These are phyloP conservation scores for Penicillium taxi DNA, from an alignment of 495 filamentous ascomycete genomes.

Conservation along the genomic window DNA sequence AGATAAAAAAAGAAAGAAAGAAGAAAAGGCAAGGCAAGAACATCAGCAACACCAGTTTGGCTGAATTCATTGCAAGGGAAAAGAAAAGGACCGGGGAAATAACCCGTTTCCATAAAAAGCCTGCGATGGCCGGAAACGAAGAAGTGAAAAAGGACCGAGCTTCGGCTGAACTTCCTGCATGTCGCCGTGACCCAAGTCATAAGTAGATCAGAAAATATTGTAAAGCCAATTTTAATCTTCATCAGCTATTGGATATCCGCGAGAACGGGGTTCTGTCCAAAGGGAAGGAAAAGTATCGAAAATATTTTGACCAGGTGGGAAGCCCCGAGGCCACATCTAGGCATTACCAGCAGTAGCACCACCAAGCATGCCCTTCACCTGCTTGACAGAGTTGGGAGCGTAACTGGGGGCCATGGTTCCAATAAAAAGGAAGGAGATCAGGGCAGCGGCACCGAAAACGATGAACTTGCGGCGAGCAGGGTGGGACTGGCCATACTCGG, in stretches of 20 bases:
- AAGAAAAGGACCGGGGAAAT: slow-evolving; percentile 1
- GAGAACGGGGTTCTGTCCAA: no score
- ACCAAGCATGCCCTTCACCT: slow-evolving; percentile 38
- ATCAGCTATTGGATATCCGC: no score
- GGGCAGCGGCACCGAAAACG: slow-evolving; percentile 52
- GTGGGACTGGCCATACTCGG: slow-evolving; percentile 69
- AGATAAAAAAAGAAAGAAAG: no score
- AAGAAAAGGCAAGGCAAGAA: slow-evolving; percentile 9
- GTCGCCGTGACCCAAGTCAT: slow-evolving; percentile 22
- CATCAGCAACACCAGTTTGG: slow-evolving; percentile 14
- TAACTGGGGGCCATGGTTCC: slow-evolving; percentile 48
- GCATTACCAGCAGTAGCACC: slow-evolving; percentile 33
- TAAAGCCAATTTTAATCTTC: no score
- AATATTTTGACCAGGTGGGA: no score
- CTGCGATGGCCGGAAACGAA: no score
- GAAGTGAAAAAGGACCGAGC: slow-evolving; percentile 10
- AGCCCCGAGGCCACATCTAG: no score
- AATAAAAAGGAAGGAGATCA: slow-evolving; percentile 63
- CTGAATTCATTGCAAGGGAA: slow-evolving; percentile 9
- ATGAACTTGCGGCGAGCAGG: slow-evolving; percentile 71
- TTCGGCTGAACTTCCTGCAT: slow-evolving; percentile 33
- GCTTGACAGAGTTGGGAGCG: slow-evolving; percentile 30
- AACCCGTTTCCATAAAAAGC: slow-evolving; percentile 9
- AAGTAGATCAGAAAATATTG: slow-evolving; percentile 3
- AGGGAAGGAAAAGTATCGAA: no score